phyloP scores from a whole-genome alignment of 176 grass and related monocot species.

The Areca catechu region DNA sequence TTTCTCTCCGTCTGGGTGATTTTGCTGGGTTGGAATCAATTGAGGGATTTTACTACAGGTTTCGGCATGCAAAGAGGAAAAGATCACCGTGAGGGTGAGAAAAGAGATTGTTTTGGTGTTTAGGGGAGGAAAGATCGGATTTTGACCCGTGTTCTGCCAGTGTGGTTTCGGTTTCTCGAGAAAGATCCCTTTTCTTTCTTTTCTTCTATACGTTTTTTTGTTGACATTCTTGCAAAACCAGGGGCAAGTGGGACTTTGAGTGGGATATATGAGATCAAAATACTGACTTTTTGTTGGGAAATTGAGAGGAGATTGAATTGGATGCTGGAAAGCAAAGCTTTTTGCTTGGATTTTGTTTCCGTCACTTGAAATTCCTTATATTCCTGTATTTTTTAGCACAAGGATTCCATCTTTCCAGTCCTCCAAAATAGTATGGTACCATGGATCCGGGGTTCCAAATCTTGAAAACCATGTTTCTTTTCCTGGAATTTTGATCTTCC shows the following conservation, averaged over 20 bases:
- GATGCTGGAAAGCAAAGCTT: not conserved
- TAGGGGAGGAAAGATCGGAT: slow-evolving; percentile 9
- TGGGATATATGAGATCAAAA: slow-evolving; percentile 18
- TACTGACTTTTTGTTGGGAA: slow-evolving; percentile 4
- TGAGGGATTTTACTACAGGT: slow-evolving; percentile 11
- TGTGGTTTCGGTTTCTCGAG: slow-evolving; percentile 16
- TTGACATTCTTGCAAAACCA: no score
- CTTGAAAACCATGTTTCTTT: slow-evolving; percentile 3
- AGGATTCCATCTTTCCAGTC: not conserved
- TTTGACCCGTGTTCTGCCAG: not conserved
- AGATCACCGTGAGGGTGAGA: slow-evolving; percentile 17
- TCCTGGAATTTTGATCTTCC: slow-evolving; percentile 3
- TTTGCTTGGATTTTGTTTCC: slow-evolving; percentile 2
- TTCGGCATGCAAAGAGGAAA: slow-evolving; percentile 16
- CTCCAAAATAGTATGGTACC: no score
- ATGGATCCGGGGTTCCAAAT: not conserved
- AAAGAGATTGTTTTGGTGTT: not conserved
- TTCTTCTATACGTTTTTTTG: not conserved
- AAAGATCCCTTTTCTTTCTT: slow-evolving; percentile 32
- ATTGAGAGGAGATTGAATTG: slow-evolving; percentile 20
- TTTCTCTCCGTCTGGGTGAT: not conserved
- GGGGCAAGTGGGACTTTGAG: not conserved
- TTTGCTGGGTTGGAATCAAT: not conserved
- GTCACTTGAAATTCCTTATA: slow-evolving; percentile 1
- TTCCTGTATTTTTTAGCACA: not conserved